Conservation (phyloP, 1,284 basidiomycete genomes). For the Lentinula novae-zelandiae region DNA sequence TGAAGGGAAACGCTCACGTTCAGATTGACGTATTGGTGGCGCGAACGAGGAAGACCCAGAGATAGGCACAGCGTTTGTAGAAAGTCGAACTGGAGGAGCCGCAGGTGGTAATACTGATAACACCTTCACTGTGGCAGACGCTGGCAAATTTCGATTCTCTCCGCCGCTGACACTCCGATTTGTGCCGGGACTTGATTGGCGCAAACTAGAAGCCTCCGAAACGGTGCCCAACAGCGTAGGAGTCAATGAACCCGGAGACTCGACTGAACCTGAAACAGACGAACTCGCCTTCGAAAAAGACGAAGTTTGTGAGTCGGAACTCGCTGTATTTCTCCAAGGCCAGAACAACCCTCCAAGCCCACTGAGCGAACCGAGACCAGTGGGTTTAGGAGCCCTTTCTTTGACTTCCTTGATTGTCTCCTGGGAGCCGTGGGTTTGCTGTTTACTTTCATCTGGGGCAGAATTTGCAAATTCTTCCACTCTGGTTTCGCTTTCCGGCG, state of each 20-base stretch:
- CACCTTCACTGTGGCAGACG: constrained; percentile 9
- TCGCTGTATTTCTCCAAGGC: not conserved
- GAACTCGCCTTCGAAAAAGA: not conserved
- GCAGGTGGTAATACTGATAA: not conserved
- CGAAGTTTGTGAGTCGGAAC: not conserved
- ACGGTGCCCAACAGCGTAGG: not conserved
- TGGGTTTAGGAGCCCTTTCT: constrained; percentile 3
- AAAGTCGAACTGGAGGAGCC: not conserved
- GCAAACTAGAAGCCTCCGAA: not conserved
- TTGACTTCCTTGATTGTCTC: not conserved
- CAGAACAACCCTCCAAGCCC: constrained; percentile 2
- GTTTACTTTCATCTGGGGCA: not conserved
- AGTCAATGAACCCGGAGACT: not conserved
- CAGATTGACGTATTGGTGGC: not conserved
- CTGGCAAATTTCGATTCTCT: not conserved
- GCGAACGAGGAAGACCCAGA: not conserved
- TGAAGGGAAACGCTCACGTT: not conserved
- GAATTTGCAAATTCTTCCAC: not conserved
- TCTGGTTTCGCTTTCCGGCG: not conserved
- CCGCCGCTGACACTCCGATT: too few relatives aligned
- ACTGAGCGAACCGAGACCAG: not conserved
- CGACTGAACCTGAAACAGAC: not conserved
- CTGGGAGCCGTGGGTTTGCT: not conserved
- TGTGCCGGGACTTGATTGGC: too few relatives aligned
- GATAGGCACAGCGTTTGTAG: not conserved